Evolutionary conservation across 129 eudicot species (phyloP).

Genomic region (Deinandra increscens): DNA sequence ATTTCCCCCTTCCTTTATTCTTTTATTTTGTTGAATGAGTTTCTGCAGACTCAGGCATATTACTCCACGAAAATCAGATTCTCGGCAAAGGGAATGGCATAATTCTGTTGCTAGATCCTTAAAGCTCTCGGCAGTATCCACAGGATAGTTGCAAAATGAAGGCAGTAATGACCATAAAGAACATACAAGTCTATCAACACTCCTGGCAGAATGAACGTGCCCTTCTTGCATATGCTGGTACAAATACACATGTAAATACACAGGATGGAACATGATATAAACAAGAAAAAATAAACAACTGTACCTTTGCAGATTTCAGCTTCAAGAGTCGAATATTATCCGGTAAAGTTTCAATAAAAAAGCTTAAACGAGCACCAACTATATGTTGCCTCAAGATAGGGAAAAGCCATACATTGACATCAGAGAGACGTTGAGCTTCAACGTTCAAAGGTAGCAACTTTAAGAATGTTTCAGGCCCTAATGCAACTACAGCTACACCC

Average conservation of each 20-base stretch:
- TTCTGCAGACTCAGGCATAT: slow-evolving; percentile 81
- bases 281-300: background rate
- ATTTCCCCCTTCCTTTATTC: slow-evolving; percentile 46
- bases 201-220: slow-evolving; percentile 58
- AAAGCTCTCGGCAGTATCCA: slow-evolving; percentile 69
- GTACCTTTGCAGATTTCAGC: slow-evolving; percentile 68
- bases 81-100: slow-evolving; percentile 56
- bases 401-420: slow-evolving; percentile 83
- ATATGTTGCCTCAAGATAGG: slow-evolving; percentile 81
- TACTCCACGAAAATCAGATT: slow-evolving; percentile 76
- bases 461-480: too few relatives aligned
- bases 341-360: slow-evolving; percentile 54
- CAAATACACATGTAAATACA: slow-evolving; percentile 17
- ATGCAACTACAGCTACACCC: too few relatives aligned
- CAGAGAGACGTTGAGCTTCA: slow-evolving; percentile 57
- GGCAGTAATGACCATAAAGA: slow-evolving; percentile 88
- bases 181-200: slow-evolving; percentile 70
- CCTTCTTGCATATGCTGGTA: slow-evolving; percentile 74
- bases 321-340: slow-evolving; percentile 50
- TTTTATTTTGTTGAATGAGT: slow-evolving; percentile 81
- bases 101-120: slow-evolving; percentile 59
- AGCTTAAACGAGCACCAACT: slow-evolving; percentile 77
- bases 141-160: slow-evolving; percentile 94
- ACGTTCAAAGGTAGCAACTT: slow-evolving; percentile 75
- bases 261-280: background rate